A percentile compares a stretch with the other conserved stretches of the same genome.
Evolutionary conservation across 2,329 filamentous ascomycete genomes (phyloP).

Genomic region (Orbilia oligospora): DNA sequence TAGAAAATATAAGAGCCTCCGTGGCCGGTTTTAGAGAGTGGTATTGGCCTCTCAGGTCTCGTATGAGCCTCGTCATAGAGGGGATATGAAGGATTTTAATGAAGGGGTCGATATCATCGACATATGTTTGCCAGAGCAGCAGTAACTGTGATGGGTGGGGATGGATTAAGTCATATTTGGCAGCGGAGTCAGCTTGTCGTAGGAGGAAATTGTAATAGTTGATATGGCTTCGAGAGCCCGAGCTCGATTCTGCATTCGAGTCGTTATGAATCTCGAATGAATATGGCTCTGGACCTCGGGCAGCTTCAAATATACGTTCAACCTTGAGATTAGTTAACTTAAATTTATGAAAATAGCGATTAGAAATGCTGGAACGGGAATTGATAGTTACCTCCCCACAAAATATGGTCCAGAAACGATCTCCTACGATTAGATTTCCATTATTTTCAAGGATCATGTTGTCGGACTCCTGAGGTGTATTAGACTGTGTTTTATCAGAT

Average conservation of each 20-base stretch:
- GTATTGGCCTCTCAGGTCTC: conserved; percentile 66
- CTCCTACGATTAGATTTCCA: conserved; percentile 46
- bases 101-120: conserved; percentile 62
- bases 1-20: conserved; percentile 72
- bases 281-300: conserved; percentile 40
- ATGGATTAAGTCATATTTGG: conserved; percentile 36
- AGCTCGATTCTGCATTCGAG: background rate
- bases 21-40: conserved; percentile 64
- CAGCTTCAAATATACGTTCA: conserved; percentile 55
- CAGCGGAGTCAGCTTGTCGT: conserved; percentile 44
- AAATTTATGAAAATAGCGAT: background rate
- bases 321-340: conserved; percentile 24
- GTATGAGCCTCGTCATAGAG: conserved; percentile 65
- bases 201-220: conserved; percentile 47
- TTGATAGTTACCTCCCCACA: conserved; percentile 40
- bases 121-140: conserved; percentile 62
- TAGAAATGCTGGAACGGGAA: background rate
- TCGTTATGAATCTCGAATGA: conserved; percentile 37
- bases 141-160: conserved; percentile 50
- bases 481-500: conserved; percentile 10
- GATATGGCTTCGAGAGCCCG: conserved; percentile 30
- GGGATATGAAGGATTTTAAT: conserved; percentile 65
- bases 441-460: conserved; percentile 34
- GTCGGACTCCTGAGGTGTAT: background rate
- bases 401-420: conserved; percentile 56